Evolutionary conservation across 148 eudicot species (phyloP).

Genomic region (Vaccinium darrowii): DNA sequence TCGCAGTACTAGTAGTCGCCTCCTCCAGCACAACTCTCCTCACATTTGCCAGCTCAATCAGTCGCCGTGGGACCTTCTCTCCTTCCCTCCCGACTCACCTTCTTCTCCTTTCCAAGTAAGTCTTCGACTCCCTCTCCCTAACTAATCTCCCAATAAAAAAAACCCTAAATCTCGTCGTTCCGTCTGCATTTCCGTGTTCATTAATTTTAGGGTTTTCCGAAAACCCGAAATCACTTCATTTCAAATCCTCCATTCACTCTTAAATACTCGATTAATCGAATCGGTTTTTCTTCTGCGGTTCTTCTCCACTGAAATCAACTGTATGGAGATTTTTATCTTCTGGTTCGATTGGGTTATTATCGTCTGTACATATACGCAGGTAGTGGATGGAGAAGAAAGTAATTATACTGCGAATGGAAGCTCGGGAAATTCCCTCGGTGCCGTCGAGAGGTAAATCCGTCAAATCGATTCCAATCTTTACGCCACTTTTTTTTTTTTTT

Average conservation of each 20-base stretch:
- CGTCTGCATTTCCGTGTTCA: not conserved
- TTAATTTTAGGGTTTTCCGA: constrained; percentile 19
- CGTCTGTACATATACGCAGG: constrained; percentile 16
- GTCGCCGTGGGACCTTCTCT: constrained; percentile 46
- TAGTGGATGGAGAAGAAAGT: constrained; percentile 25
- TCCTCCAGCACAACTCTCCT: not conserved
- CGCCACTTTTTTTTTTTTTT: not conserved
- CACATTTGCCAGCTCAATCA: constrained; percentile 36
- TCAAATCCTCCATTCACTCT: constrained; percentile 13
- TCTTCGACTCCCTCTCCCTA: not conserved
- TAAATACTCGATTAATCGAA: constrained; percentile 6
- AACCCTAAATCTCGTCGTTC: constrained; percentile 6
- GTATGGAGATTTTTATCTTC: not conserved
- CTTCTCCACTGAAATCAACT: constrained; percentile 13
- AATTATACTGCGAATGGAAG: constrained; percentile 28
- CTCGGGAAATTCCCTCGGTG: constrained; percentile 27
- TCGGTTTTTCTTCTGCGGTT: not conserved
- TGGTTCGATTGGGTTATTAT: not conserved
- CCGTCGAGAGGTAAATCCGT: constrained; percentile 44
- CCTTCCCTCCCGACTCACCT: constrained; percentile 26
- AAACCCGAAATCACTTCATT: constrained; percentile 26
- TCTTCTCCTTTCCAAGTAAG: constrained; percentile 25
- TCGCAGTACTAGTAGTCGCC: not conserved
- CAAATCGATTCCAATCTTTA: not conserved
- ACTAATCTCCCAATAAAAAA: constrained; percentile 8